Evolutionary conservation across 2,329 filamentous ascomycete genomes (phyloP), one percentile per base, ranked within the genome.

Genomic region (Dothideomycetidae sp.): DNA sequence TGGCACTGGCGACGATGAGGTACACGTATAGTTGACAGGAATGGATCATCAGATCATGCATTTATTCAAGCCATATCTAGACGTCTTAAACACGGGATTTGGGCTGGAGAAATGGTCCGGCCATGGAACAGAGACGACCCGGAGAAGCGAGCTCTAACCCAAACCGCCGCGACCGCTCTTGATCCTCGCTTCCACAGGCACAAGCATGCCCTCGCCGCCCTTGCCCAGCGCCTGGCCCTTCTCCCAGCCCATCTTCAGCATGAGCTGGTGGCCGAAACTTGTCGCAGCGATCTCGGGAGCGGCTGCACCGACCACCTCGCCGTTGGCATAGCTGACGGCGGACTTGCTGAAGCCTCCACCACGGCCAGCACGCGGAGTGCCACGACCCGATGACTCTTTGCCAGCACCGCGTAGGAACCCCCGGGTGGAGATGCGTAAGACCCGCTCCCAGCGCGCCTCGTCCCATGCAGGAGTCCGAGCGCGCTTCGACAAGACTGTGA

Each of bases 241-340:
- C 43, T 73, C 81, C 86, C 90, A 98, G 3, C 90, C 90, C 90
- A 96, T 96, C 61, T 90, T 96, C 61, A 93, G 84, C 45, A 98
- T 61, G 75, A 98, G 81, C 3, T 75, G 74, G 35, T 84, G 73
- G 9, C 90, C 90, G 47, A 75, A 83, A 54, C 93, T 96, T 37
- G 80, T 81, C 3, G 67, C 64, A 1, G 82, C 81, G 19, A 98
- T 68, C 55, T 93, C 86, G 9, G 85, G 81, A 2, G 88, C 86
- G 33, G 75, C 73, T 2, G 73, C 83, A 33, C 88, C 90, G 2
- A 96, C 85, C 17, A 93, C 64, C 46, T 96, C 86, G 12, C 90
- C 90, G 50, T 96, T 81, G 43, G 71, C 72, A 47, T 90, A 83
- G 10, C 70, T 68, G 7, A 64, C 68, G 3, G 57, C 56, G 13